These are phyloP conservation scores for Chaetomidium leptoderma DNA, from an alignment of 495 filamentous ascomycete genomes.

Conservation along the genomic window DNA sequence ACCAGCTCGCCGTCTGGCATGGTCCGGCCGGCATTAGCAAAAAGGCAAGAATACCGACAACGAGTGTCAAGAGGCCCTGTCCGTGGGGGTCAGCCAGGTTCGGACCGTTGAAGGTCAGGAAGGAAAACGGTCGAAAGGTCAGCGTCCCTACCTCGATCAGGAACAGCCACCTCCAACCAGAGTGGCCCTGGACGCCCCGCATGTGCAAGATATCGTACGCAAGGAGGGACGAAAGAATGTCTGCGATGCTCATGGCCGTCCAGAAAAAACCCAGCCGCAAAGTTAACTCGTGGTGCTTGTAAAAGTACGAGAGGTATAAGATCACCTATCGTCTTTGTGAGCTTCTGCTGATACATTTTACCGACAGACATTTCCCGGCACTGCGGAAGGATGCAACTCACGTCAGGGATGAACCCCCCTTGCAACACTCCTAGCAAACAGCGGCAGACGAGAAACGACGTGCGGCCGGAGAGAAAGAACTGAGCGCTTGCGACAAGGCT, in stretches of 20 bases:
- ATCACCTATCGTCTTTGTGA: slow-evolving; percentile 28
- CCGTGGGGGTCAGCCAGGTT: background rate
- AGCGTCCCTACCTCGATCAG: slow-evolving; percentile 25
- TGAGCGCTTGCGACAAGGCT: slow-evolving; percentile 66
- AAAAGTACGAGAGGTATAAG: slow-evolving; percentile 72
- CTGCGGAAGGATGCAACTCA: slow-evolving; percentile 11
- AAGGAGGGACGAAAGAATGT: slow-evolving; percentile 64
- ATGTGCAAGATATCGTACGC: slow-evolving; percentile 71
- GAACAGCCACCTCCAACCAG: slow-evolving; percentile 60
- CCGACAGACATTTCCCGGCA: background rate
- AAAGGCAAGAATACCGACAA: slow-evolving; percentile 61
- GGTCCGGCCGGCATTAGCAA: slow-evolving; percentile 69
- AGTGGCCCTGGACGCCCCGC: slow-evolving; percentile 50
- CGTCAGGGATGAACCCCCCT: slow-evolving; percentile 62
- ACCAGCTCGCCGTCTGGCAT: slow-evolving; percentile 62
- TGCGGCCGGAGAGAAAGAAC: slow-evolving; percentile 57
- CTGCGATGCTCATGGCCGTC: slow-evolving; percentile 61
- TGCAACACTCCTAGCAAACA: slow-evolving; percentile 69
- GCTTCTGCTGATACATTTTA: background rate
- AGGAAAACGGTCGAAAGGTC: background rate
- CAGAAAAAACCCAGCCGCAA: slow-evolving; percentile 50
- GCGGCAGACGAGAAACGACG: slow-evolving; percentile 60
- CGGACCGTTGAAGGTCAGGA: background rate
- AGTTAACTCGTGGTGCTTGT: slow-evolving; percentile 58
- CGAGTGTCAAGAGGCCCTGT: slow-evolving; percentile 51